Base-by-base conservation (phyloP, 805 yeast species). In the Cyberlindnera maritima region DNA sequence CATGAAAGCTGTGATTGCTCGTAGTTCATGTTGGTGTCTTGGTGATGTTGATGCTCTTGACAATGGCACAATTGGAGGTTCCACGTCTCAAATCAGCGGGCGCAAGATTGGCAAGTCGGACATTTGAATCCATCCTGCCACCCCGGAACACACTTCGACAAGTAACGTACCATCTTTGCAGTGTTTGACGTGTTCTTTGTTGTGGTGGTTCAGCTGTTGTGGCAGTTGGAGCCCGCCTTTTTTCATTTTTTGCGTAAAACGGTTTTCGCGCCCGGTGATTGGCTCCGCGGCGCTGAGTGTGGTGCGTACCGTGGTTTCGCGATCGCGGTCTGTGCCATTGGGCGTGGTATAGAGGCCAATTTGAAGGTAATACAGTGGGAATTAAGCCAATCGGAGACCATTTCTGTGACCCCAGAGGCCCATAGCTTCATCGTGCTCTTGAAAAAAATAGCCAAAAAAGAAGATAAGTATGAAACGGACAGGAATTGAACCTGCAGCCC, bases 401-500 rank as follows among this genome's bases (percentile, higher is more conserved):
- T 5, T 21, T 21, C 9, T 9, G 9, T 6, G 25, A 21, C 9
- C 25, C 25, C 25, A 21, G 25, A 9, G 8, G 5, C 8, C 25
- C 5, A 21, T 21, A 6, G 5, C 4, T 12, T 5, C 31, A 28
- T 7, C 31, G n/a, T 4, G 13, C 11, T 28, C 11, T 28, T 7
- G 13, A 39, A 42, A 37, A 38, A 39, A 5, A 12, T 25, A 5
- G 11, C 1, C 38, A 44, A 40, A 62, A 64, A 63, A 59, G 52
- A 63, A 65, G 58, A 54, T 63, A 68, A 64, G 69, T 59, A 39
- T 79, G 84, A 79, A 82, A 80, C 85, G 83, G 85, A 81, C 88
- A 81, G 86, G 88, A 81, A 79, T 81, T 78, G 88, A 81, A 81
- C 88, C 86, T 81, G 87, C 88, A 81, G 77, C 88, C 88, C 80